These are phyloP conservation scores for Withania somnifera DNA, from an alignment of 305 asterid species.

Conservation along the genomic window DNA sequence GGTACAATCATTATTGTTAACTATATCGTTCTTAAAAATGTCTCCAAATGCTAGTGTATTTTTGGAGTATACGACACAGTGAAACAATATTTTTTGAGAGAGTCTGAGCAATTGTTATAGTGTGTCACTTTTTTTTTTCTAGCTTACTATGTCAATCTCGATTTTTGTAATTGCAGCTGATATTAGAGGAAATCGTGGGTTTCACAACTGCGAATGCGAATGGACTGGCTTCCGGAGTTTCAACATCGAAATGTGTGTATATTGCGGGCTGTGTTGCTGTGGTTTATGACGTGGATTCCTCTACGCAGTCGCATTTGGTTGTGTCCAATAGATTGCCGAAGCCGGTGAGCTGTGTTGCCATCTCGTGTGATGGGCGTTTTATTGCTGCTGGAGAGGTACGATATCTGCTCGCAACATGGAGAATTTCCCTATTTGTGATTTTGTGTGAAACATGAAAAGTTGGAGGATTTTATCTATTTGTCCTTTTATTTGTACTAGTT, in stretches of 20 bases:
- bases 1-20: slow-evolving; percentile 9
- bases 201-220: slow-evolving; percentile 44
- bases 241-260: slow-evolving; percentile 42
- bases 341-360: slow-evolving; percentile 45
- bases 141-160: neutral
- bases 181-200: slow-evolving; percentile 52
- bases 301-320: slow-evolving; percentile 42
- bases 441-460: neutral
- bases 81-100: no score
- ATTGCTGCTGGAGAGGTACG: slow-evolving; percentile 65
- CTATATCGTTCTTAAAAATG: no score
- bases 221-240: slow-evolving; percentile 44
- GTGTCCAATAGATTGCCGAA: slow-evolving; percentile 41
- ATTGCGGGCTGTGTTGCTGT: slow-evolving; percentile 65
- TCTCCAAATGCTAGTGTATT: no score
- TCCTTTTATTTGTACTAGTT: neutral
- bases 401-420: neutral
- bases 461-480: neutral
- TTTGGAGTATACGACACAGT: no score
- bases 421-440: neutral
- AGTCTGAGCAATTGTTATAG: neutral
- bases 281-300: slow-evolving; percentile 35
- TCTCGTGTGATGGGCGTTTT: slow-evolving; percentile 31
- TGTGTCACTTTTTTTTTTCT: neutral
- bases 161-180: slow-evolving; percentile 28